Evolutionary conservation across 2,329 filamentous ascomycete genomes (phyloP).

Genomic region (Calonectria honghensis): DNA sequence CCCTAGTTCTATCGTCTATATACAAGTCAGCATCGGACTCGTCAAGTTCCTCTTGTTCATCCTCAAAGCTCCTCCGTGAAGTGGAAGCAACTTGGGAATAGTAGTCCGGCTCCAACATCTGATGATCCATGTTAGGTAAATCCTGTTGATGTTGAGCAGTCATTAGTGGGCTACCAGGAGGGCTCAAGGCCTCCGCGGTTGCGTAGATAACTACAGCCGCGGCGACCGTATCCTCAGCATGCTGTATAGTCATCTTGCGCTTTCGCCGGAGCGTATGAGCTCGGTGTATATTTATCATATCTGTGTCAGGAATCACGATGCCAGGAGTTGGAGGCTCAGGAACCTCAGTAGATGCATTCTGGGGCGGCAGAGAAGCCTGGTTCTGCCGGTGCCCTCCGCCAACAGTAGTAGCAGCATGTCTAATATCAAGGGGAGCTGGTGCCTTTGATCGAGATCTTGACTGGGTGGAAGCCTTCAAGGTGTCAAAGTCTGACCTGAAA

Average conservation of each 20-base stretch:
- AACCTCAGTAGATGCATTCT: slow-evolving; percentile 35
- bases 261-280: slow-evolving; percentile 67
- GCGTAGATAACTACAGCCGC: slow-evolving; percentile 74
- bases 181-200: slow-evolving; percentile 68
- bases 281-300: slow-evolving; percentile 62
- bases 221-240: slow-evolving; percentile 72
- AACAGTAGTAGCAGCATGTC: slow-evolving; percentile 38
- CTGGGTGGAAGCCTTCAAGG: not conserved
- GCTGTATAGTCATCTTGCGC: slow-evolving; percentile 65
- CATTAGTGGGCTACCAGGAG: slow-evolving; percentile 59
- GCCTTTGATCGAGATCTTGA: slow-evolving; percentile 30
- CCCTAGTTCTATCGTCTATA: slow-evolving; percentile 70
- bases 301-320: slow-evolving; percentile 66
- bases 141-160: slow-evolving; percentile 52
- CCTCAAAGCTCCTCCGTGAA: slow-evolving; percentile 59
- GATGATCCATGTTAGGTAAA: slow-evolving; percentile 54
- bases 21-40: slow-evolving; percentile 73
- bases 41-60: slow-evolving; percentile 64
- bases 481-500: slow-evolving; percentile 29
- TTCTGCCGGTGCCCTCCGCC: slow-evolving; percentile 43
- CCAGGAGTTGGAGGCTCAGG: slow-evolving; percentile 66
- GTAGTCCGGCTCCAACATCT: slow-evolving; percentile 53
- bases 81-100: slow-evolving; percentile 59
- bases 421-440: slow-evolving; percentile 43
- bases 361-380: slow-evolving; percentile 44